Evolutionary conservation across 176 grass and related monocot genomes (phyloP), one percentile per base, ranked within the genome.

Genomic region (Panicum miliaceum): DNA sequence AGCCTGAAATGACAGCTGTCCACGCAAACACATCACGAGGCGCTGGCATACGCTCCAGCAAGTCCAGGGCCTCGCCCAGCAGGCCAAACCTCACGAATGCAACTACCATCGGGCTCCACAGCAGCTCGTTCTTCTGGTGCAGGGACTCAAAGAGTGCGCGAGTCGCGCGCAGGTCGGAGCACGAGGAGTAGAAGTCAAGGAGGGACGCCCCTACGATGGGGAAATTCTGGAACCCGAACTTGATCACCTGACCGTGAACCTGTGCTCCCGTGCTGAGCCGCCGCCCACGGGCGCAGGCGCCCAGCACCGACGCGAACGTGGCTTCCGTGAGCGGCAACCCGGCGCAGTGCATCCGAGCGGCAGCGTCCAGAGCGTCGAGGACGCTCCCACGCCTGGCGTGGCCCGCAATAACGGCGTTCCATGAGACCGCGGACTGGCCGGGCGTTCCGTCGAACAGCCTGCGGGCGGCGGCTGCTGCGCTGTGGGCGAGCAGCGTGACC

Each of bases 71-170:
- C 6, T 89, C 83, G 6, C 36, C 3, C 26, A 68, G 11, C 84
- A 83, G 27, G 63, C 78, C 85, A 62, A 85, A 92, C 83, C 90
- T 92, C 41, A 92, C 90, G 5, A 92, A 76, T 7, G 83, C 79
- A 18, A 92, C 86, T 2, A 89, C 79, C 90, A 89, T 89, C 6
- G 68, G 84, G 32, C 90, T 92, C 90, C 84, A 89, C 75, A 92
- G 63, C 47, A 84, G 80, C 14, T 57, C 43, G 54, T 92, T 89
- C 69, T 34, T 47, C 20, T 46, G 12, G 60, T 36, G 84, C 46
- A 84, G 74, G 9, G 35, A 42, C 3, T 81, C 75, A 3, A 92
- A 92, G 70, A 92, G 45, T 9, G 1, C 23, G 0, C 37, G 71
- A 0, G 75, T 52, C 4, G 61, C 74, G 12, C 40, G 35, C 19